A percentile compares a stretch with the other conserved stretches of the same genome.
These are phyloP conservation scores for Suhomyces panamericanus DNA, from an alignment of 1,139 yeast genomes.

Conservation along the genomic window DNA sequence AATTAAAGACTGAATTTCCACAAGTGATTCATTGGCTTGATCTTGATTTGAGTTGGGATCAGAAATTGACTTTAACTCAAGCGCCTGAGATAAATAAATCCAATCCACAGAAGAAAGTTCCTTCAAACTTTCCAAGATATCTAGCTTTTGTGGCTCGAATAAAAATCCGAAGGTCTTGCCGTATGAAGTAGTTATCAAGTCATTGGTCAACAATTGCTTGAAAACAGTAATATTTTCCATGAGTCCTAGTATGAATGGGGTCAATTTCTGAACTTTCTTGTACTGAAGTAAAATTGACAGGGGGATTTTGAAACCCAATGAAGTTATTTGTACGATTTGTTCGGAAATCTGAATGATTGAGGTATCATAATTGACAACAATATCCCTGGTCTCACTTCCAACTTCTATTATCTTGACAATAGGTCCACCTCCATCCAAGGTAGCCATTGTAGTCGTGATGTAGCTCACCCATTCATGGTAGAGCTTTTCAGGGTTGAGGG, in stretches of 20 bases:
- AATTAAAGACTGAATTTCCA: conserved; percentile 43
- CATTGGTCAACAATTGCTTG: conserved; percentile 28
- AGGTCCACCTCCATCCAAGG: conserved; percentile 31
- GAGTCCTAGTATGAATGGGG: conserved; percentile 60
- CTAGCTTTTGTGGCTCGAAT: conserved; percentile 37
- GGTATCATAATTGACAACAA: conserved; percentile 54
- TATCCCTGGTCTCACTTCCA: conserved; percentile 6
- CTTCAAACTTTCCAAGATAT: conserved; percentile 26
- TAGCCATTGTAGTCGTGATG: conserved; percentile 9
- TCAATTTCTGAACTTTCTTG: conserved; percentile 48
- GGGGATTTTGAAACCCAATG: conserved; percentile 63
- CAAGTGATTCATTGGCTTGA: conserved; percentile 21
- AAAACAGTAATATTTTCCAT: conserved; percentile 41
- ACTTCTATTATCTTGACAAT: conserved; percentile 36
- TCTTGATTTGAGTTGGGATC: conserved; percentile 9
- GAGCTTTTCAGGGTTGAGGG: conserved; percentile 43
- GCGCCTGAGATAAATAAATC: conserved; percentile 54
- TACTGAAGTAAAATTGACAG: conserved; percentile 30
- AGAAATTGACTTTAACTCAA: conserved; percentile 35
- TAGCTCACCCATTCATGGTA: conserved; percentile 51
- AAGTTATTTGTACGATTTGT: conserved; percentile 53
- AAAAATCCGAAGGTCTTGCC: conserved; percentile 46
- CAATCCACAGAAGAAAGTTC: conserved; percentile 47
- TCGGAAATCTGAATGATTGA: conserved; percentile 46
- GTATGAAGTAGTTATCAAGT: conserved; percentile 19